Evolutionary conservation across 2,329 filamentous ascomycete genomes (phyloP).

Genomic region (Diaporthe caulivora): DNA sequence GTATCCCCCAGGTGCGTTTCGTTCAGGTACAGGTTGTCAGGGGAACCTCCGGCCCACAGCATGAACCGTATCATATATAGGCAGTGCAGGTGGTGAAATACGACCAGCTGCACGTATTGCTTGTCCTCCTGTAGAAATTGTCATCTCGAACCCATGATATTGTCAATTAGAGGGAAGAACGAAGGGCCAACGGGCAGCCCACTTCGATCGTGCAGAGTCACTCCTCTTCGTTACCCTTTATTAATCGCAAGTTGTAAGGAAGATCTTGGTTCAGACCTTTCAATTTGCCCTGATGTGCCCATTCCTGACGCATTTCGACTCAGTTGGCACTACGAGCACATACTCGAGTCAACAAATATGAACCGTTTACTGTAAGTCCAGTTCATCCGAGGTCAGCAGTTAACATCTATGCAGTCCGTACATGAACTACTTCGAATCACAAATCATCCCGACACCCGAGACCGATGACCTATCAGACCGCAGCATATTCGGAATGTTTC

Average conservation of each 20-base stretch:
- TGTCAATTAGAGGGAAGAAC: not conserved
- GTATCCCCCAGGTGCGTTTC: not conserved
- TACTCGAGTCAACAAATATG: not conserved
- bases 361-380: not conserved
- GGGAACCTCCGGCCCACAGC: not conserved
- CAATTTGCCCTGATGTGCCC: not conserved
- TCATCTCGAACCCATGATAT: not conserved
- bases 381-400: not conserved
- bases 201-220: not conserved
- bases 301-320: not conserved
- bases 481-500: not conserved
- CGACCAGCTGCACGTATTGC: not conserved
- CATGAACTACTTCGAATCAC: not conserved
- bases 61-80: not conserved
- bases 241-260: not conserved
- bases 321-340: not conserved
- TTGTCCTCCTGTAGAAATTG: not conserved
- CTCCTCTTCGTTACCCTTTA: not conserved
- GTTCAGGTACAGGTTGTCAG: not conserved
- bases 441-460: not conserved
- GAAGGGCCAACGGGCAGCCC: not conserved
- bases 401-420: not conserved
- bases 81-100: not conserved
- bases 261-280: not conserved
- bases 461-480: not conserved